These are phyloP conservation scores for Pseudoneurospora amorphoporcata DNA, from an alignment of 495 filamentous ascomycete genomes.

Conservation along the genomic window DNA sequence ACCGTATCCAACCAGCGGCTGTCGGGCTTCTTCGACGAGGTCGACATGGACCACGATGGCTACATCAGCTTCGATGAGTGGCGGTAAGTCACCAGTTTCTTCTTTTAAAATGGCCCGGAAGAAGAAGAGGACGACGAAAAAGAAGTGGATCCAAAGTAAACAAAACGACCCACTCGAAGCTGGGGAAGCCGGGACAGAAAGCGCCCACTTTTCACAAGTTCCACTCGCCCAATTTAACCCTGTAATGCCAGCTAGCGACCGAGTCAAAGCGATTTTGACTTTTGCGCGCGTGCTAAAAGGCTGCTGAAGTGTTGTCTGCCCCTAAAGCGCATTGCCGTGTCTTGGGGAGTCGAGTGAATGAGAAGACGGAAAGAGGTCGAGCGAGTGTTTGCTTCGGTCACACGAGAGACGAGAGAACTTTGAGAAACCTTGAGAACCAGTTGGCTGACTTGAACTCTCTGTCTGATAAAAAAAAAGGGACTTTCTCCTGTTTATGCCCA, in stretches of 20 bases:
- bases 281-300: background rate
- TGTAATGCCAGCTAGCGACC: background rate
- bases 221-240: background rate
- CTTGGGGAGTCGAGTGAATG: background rate
- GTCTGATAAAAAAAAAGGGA: constrained; percentile 55
- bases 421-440: constrained; percentile 2
- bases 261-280: background rate
- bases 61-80: constrained; percentile 88
- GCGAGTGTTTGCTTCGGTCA: background rate
- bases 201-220: background rate
- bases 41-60: constrained; percentile 84
- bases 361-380: background rate
- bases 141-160: background rate
- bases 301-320: background rate
- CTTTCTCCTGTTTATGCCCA: constrained; percentile 88
- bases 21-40: constrained; percentile 75
- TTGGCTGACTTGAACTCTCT: constrained; percentile 10
- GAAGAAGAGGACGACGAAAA: background rate
- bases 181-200: background rate
- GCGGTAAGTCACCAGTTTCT: constrained; percentile 54
- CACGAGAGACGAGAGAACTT: background rate
- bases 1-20: constrained; percentile 66
- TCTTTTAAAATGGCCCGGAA: background rate
- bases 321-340: background rate
- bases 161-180: background rate